Evolutionary conservation across 805 yeast species (phyloP).

Genomic region (Hanseniaspora hatyaiensis): DNA sequence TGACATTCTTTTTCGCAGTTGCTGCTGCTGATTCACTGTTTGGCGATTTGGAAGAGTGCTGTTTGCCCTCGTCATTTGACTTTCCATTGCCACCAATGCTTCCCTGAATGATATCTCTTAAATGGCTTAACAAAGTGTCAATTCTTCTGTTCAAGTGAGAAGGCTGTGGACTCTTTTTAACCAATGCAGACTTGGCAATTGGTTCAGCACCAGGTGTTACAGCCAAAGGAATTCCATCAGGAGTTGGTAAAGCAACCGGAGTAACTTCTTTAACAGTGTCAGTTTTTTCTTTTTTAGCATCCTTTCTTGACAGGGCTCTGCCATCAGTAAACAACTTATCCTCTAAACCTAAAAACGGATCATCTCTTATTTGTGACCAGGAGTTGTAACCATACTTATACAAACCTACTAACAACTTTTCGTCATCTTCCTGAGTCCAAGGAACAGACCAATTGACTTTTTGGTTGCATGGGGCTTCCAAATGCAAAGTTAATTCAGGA

Average conservation of each 20-base stretch:
- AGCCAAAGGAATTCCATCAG: not conserved
- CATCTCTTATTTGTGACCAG: conserved; percentile 90
- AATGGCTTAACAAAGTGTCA: conserved; percentile 66
- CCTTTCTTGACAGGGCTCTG: conserved; percentile 22
- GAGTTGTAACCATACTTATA: conserved; percentile 91
- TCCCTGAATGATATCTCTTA: conserved; percentile 25
- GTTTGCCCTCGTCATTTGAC: not conserved
- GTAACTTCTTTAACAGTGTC: no score
- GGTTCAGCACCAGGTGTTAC: conserved; percentile 33
- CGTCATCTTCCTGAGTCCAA: conserved; percentile 77
- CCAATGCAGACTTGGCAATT: conserved; percentile 30
- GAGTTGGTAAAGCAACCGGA: not conserved
- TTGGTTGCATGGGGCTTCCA: conserved; percentile 52
- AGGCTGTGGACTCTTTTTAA: conserved; percentile 29
- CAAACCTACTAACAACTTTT: conserved; percentile 75
- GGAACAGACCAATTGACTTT: conserved; percentile 86
- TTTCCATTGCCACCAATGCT: no score
- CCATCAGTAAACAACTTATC: conserved; percentile 66
- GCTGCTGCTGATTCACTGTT: not conserved
- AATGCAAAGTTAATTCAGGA: conserved; percentile 43
- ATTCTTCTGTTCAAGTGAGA: conserved; percentile 86
- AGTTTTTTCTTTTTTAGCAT: conserved; percentile 12
- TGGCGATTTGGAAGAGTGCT: not conserved
- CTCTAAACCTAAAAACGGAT: conserved; percentile 76
- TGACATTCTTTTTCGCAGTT: not conserved